Base-by-base conservation (phyloP, 768 basidiomycete species). In the Trametes cinnabarina region DNA sequence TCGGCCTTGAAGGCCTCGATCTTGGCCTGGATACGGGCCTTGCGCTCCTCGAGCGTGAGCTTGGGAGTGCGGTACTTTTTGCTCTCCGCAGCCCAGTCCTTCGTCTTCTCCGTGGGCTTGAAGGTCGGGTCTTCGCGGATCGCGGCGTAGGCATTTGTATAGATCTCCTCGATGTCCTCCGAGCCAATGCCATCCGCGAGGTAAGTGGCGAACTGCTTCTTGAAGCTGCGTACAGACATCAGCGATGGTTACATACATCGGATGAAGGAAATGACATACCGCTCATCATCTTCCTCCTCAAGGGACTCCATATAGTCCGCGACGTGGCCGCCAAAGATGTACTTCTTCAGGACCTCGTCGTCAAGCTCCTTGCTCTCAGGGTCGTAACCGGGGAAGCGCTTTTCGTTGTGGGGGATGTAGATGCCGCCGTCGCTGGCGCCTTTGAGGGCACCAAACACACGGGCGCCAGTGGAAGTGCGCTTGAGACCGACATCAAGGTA, bases 271-370 rank as follows among this genome's bases (percentile, higher is more conserved):
- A n/a, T 35, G 11, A 71, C 82, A 61, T 65, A 86, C 86, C 94
- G 84, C 78, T 98, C 96, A 68, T 98, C 97, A 71, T 99, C 97
- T 79, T 99, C 97, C 82, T 99, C 97, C 79, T 99, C 97, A 52
- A 98, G 79, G 56, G 87, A 90, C 79, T 98, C 92, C 97, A 99
- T 99, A 82, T 98, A 99, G 77, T 98, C 97, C 49, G 97, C 93
- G 56, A 99, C 89, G 73, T 99, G 97, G 51, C 95, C 95, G 72
- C 92, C 95, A 67, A 81, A 90, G 73, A 99, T 98, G 80, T 99
- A 99, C 77, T 96, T 96, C 74, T 96, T 94, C 70, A 98, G 80
- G 55, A 88, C 85, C 75, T 98, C 97, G 42, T 92, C 86, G 62
- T 99, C 94, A 61, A 99, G 83, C 73, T 87, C 78, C 82, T 99